Percentiles rank a stretch among this genome's conserved stretches.
phyloP scores from a whole-genome alignment of 352 stramenopile genomes.

The Pilasporangium apinafurcum region DNA sequence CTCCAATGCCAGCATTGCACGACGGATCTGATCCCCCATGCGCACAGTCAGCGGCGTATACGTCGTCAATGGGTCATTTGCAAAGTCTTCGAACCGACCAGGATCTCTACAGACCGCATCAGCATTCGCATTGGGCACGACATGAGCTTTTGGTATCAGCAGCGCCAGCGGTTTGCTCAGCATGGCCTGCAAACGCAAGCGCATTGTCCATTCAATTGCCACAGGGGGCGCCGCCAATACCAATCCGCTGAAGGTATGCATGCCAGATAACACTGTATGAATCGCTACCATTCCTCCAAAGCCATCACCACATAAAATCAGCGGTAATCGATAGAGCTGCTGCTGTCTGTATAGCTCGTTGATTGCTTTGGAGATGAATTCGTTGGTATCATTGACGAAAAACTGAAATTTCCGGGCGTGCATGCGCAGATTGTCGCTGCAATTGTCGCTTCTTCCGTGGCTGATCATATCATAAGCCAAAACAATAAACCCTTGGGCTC shows the following conservation, averaged over 20 bases:
- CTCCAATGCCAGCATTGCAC: slow-evolving; percentile 9
- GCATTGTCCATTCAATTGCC: not conserved
- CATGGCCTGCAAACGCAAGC: too few relatives aligned
- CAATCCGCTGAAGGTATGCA: not conserved
- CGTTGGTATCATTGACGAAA: slow-evolving; percentile 12
- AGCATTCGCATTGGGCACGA: slow-evolving; percentile 20
- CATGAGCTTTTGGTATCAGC: slow-evolving; percentile 9
- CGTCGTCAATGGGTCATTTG: too few relatives aligned
- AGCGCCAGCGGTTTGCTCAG: slow-evolving; percentile 8
- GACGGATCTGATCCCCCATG: slow-evolving; percentile 18
- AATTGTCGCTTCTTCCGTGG: slow-evolving; percentile 10
- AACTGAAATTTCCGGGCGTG: slow-evolving; percentile 5
- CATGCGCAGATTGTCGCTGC: not conserved
- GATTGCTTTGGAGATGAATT: slow-evolving; percentile 6
- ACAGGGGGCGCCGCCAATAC: slow-evolving; percentile 1
- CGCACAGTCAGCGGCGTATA: slow-evolving; percentile 20
- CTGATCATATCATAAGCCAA: slow-evolving; percentile 8
- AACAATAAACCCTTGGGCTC: slow-evolving; percentile 6
- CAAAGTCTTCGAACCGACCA: too few relatives aligned
- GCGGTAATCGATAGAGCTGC: not conserved
- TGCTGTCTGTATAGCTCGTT: not conserved
- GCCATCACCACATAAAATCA: not conserved
- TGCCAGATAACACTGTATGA: slow-evolving; percentile 1
- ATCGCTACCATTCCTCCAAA: not conserved
- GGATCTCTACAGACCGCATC: too few relatives aligned